A percentile compares a stretch with the other conserved stretches of the same genome.
These are phyloP conservation scores for Closterium sp. DNA, from an alignment of 139 green algal species.

Conservation along the genomic window DNA sequence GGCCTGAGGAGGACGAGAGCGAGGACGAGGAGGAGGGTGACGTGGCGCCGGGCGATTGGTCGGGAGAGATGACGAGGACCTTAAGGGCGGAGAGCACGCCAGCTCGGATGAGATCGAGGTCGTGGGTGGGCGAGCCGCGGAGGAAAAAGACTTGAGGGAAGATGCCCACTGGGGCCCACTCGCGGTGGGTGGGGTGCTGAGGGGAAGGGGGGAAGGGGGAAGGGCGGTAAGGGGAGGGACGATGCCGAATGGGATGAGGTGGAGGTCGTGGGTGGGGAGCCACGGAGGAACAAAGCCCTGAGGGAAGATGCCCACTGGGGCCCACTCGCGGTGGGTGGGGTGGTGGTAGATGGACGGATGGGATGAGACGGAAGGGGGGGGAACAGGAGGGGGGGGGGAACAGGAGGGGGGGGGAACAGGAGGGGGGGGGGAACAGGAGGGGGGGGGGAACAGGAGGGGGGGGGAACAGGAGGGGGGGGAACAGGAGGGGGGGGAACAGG, in stretches of 20 bases:
- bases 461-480: no score
- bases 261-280: not conserved
- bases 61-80: not conserved
- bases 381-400: not conserved
- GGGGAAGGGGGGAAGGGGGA: no score
- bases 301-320: no score
- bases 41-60: not conserved
- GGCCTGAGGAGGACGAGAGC: not conserved
- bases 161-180: conserved; percentile 25
- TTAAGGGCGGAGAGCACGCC: conserved; percentile 31
- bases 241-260: not conserved
- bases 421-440: not conserved
- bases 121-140: conserved; percentile 19
- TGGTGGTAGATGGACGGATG: no score
- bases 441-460: no score
- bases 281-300: no score
- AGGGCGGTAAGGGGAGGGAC: not conserved
- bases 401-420: not conserved
- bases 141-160: conserved; percentile 33
- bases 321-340: no score
- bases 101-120: conserved; percentile 32
- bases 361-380: no score
- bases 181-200: not conserved
- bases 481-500: no score
- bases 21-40: not conserved